phyloP scores from a whole-genome alignment of 2,329 filamentous ascomycete species.

The Colletotrichum sp. region DNA sequence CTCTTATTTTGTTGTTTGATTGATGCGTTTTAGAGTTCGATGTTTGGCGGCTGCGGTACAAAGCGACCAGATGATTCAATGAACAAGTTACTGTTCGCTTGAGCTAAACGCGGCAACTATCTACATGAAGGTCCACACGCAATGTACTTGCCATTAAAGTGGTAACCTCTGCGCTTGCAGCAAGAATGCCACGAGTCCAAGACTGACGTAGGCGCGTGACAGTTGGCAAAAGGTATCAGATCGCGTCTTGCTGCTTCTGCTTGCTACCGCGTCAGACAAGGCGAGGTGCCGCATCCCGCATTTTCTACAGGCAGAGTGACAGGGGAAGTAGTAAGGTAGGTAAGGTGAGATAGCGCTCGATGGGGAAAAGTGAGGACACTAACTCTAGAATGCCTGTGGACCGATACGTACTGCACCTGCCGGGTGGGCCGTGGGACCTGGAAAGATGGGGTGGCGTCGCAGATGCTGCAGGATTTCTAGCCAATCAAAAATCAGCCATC shows the following conservation, averaged over 20 bases:
- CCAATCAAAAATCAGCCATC: slow-evolving; percentile 23
- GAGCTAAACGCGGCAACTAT: background rate
- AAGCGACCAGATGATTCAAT: background rate
- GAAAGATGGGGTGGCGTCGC: slow-evolving; percentile 18
- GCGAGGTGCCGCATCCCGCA: background rate
- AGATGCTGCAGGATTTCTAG: slow-evolving; percentile 11
- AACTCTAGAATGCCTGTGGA: background rate
- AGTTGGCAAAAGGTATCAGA: background rate
- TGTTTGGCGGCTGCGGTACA: background rate
- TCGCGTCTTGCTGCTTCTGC: background rate
- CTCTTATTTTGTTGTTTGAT: background rate
- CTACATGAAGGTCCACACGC: background rate
- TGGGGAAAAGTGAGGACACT: background rate
- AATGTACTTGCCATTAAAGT: background rate
- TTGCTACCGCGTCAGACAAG: background rate
- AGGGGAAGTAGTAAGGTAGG: background rate
- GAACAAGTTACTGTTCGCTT: background rate
- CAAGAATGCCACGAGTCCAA: background rate
- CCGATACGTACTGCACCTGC: background rate
- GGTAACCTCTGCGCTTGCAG: background rate
- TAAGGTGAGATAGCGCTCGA: background rate
- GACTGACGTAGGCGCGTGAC: background rate
- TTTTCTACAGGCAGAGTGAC: background rate
- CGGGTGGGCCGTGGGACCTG: background rate
- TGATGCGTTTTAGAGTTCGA: background rate